These are phyloP conservation scores for Citrus cavaleriei DNA, from an alignment of 345 rosid genomes.

Conservation along the genomic window DNA sequence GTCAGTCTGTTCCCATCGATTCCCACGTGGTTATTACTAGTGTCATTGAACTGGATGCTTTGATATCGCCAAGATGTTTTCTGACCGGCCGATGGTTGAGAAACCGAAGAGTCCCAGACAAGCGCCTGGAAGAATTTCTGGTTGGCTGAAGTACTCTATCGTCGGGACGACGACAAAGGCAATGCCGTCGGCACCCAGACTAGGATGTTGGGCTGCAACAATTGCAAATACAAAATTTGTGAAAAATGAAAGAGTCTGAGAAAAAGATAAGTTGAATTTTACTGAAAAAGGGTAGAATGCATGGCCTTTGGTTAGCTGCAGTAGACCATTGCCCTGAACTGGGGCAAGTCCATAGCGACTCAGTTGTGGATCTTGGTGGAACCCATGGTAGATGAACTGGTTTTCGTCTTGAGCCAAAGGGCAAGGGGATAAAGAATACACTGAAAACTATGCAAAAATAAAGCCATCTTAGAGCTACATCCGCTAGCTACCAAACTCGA, in stretches of 20 bases:
- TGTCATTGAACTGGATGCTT: constrained; percentile 37
- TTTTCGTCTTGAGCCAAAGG: too few species aligned
- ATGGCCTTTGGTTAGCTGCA: background rate
- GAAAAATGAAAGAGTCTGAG: background rate
- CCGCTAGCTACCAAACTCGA: too few species aligned
- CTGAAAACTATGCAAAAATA: too few species aligned
- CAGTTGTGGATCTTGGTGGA: too few species aligned
- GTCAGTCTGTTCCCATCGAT: background rate
- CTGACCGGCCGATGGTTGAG: constrained; percentile 24
- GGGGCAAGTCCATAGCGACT: too few species aligned
- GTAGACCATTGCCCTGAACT: too few species aligned
- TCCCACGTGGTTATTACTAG: constrained; percentile 46
- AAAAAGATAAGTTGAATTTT: background rate
- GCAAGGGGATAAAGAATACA: too few species aligned
- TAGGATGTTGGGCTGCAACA: background rate
- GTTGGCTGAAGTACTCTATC: background rate
- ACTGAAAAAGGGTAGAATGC: background rate
- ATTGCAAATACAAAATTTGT: too few species aligned
- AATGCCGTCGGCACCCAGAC: background rate
- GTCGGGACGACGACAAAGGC: background rate
- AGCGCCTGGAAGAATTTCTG: background rate
- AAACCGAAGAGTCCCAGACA: constrained; percentile 47
- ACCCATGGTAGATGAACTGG: too few species aligned
- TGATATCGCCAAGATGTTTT: constrained; percentile 37
- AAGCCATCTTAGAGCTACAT: too few species aligned